These are phyloP conservation scores for Saccharomycopsis fermentans DNA, from an alignment of 805 yeast genomes.

Conservation along the genomic window DNA sequence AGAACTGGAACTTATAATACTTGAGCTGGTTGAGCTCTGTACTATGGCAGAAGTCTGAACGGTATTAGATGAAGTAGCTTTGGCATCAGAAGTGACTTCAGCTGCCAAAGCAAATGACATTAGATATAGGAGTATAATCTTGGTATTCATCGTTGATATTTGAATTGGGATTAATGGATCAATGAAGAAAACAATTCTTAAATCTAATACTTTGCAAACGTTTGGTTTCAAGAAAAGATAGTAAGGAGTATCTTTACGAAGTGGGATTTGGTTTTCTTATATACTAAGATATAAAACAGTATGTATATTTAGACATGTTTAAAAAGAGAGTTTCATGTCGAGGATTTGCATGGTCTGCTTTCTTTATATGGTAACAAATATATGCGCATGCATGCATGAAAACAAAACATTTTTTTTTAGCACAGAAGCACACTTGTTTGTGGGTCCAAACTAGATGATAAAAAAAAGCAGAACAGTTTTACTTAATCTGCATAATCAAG, in stretches of 20 bases:
- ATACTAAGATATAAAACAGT: background rate
- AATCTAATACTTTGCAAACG: background rate
- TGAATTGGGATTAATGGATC: background rate
- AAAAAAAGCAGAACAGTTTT: background rate
- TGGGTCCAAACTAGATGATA: background rate
- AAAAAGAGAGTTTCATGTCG: background rate
- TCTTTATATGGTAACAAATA: background rate
- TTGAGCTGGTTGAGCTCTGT: no score
- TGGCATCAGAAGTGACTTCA: background rate
- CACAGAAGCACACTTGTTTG: background rate
- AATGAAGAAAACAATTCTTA: background rate
- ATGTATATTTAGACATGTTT: background rate
- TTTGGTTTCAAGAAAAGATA: no score
- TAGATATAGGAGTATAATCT: background rate
- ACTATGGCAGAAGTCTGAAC: background rate
- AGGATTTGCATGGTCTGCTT: background rate
- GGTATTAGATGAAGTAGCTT: background rate
- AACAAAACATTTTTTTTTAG: background rate
- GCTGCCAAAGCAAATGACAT: conserved; percentile 1
- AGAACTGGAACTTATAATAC: background rate
- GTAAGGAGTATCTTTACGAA: no score
- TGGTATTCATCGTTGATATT: background rate
- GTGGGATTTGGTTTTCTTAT: background rate
- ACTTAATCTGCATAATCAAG: background rate
- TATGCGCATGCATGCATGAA: background rate